phyloP scores from a whole-genome alignment of 2,329 filamentous ascomycete species.

The Arthroderma sp. region DNA sequence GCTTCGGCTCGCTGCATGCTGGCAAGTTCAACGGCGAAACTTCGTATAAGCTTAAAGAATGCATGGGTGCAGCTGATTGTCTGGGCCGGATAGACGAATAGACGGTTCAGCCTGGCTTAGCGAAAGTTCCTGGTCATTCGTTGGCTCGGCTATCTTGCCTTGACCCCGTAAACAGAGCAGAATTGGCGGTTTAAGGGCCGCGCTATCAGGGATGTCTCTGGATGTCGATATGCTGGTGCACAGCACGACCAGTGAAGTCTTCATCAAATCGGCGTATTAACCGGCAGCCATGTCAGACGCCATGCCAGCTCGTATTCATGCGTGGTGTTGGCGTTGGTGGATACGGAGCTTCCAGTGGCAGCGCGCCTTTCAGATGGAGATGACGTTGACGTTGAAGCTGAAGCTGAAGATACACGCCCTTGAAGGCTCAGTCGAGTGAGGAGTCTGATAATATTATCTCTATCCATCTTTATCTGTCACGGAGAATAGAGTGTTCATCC shows the following conservation, averaged over 20 bases:
- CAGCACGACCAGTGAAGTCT: background rate
- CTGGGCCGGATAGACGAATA: background rate
- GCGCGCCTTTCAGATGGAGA: too few relatives aligned
- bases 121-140: background rate
- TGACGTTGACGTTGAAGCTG: too few relatives aligned
- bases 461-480: too few relatives aligned
- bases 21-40: background rate
- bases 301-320: background rate
- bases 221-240: background rate
- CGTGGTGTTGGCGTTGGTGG: background rate
- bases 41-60: background rate
- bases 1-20: background rate
- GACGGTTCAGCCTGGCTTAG: background rate
- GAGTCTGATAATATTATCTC: too few relatives aligned
- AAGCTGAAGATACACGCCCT: too few relatives aligned
- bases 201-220: background rate
- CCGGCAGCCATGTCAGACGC: background rate
- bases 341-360: background rate
- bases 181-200: too few relatives aligned
- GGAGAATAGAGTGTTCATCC: too few relatives aligned
- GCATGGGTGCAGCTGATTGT: background rate
- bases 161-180: background rate
- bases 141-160: background rate
- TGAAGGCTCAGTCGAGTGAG: too few relatives aligned
- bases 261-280: background rate